Percentiles rank a stretch among this genome's conserved stretches.
Conservation (phyloP, 768 basidiomycete genomes). For the Floccularia luteovirens region DNA sequence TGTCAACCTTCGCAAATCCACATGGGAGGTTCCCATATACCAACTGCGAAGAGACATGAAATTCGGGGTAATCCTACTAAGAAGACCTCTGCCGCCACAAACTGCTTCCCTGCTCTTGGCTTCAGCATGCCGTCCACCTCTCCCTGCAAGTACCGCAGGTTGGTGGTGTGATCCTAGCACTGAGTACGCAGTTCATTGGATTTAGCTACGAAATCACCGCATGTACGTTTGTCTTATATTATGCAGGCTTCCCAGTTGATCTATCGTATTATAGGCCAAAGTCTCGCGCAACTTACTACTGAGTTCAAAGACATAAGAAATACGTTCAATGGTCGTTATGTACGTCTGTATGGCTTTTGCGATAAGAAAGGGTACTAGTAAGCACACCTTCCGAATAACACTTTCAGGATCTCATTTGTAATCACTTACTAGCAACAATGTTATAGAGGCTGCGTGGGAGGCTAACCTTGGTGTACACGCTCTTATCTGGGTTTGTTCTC, state of each 20-base stretch:
- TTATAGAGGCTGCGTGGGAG: slow-evolving; percentile 63
- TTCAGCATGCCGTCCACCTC: slow-evolving; percentile 48
- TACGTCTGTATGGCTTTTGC: slow-evolving; percentile 48
- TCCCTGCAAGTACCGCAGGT: slow-evolving; percentile 32
- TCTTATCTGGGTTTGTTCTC: slow-evolving; percentile 53
- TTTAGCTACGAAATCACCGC: slow-evolving; percentile 68
- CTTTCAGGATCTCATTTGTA: slow-evolving; percentile 1
- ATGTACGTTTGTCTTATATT: background rate
- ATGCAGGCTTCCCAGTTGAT: slow-evolving; percentile 1
- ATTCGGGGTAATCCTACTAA: background rate
- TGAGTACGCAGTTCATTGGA: slow-evolving; percentile 72
- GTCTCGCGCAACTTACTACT: slow-evolving; percentile 31
- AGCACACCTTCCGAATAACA: slow-evolving; percentile 8
- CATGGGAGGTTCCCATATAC: background rate
- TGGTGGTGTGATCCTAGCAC: slow-evolving; percentile 62
- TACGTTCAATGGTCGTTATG: slow-evolving; percentile 56
- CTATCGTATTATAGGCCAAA: slow-evolving; percentile 41
- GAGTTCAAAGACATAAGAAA: slow-evolving; percentile 58
- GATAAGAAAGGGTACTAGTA: slow-evolving; percentile 40
- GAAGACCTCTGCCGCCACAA: slow-evolving; percentile 14
- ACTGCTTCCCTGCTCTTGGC: slow-evolving; percentile 32
- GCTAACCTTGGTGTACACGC: slow-evolving; percentile 68
- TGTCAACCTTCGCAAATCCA: no score
- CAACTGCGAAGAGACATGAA: background rate
- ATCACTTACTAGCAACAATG: slow-evolving; percentile 31